A percentile compares a stretch with the other conserved stretches of the same genome.
Conservation (phyloP, 257 asterid genomes). For the Salvia hispanica region DNA sequence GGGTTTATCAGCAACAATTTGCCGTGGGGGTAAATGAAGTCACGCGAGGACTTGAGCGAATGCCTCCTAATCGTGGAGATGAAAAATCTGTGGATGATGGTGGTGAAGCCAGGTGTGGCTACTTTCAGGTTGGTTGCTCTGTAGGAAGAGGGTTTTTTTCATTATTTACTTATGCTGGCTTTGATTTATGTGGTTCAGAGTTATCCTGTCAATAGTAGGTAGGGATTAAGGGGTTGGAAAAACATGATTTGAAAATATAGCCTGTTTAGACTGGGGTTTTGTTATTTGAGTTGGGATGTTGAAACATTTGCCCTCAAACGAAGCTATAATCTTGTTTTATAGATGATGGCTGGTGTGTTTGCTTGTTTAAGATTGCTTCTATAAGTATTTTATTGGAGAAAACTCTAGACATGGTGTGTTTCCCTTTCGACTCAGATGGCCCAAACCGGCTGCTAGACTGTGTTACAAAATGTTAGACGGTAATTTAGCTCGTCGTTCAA, state of each 20-base stretch:
- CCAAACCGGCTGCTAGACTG: neutral
- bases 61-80: constrained; percentile 41
- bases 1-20: constrained; percentile 64
- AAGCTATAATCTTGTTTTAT: constrained; percentile 5
- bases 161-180: neutral
- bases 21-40: constrained; percentile 87
- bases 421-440: neutral
- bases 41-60: constrained; percentile 81
- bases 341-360: neutral
- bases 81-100: constrained; percentile 18
- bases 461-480: constrained; percentile 9
- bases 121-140: constrained; percentile 61
- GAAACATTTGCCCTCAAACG: neutral
- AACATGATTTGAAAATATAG: neutral
- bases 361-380: neutral
- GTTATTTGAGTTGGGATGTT: constrained; percentile 8
- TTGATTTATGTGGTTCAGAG: neutral
- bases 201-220: constrained; percentile 11
- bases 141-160: neutral
- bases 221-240: neutral
- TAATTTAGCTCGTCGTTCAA: neutral
- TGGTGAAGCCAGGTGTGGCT: constrained; percentile 34
- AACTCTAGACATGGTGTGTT: neutral
- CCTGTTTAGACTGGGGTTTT: neutral
- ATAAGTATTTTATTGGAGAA: neutral